These are phyloP conservation scores for Phallus indusiatus DNA, from an alignment of 768 basidiomycete species.

Conservation along the genomic window DNA sequence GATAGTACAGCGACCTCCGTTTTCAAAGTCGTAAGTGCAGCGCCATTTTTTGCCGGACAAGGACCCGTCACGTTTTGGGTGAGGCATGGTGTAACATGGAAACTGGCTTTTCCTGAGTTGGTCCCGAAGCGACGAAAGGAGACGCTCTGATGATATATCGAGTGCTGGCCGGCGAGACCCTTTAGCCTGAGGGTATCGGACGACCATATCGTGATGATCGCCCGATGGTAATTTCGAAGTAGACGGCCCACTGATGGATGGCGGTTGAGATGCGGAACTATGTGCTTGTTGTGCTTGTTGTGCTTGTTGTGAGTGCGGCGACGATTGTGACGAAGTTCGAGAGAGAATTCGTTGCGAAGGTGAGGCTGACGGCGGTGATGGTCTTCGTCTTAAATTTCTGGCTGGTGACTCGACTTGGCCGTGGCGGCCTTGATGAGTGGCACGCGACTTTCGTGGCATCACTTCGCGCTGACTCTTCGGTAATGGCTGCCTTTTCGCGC, in stretches of 20 bases:
- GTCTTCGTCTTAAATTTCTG: background rate
- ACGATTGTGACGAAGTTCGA: too few species aligned
- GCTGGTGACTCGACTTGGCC: background rate
- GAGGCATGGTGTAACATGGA: background rate
- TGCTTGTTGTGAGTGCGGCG: too few species aligned
- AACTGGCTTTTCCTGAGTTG: background rate
- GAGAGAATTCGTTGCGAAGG: background rate
- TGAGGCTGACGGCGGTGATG: background rate
- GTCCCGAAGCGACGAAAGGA: background rate
- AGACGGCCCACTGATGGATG: too few species aligned
- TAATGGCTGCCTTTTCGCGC: background rate
- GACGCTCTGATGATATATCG: background rate
- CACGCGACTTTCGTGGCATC: background rate
- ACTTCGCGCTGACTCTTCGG: background rate
- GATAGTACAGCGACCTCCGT: background rate
- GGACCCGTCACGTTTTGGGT: background rate
- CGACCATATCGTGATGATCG: background rate
- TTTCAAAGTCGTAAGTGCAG: background rate
- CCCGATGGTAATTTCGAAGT: too few species aligned
- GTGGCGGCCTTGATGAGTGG: background rate
- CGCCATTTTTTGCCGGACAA: background rate
- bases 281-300: background rate
- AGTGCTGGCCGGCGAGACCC: background rate
- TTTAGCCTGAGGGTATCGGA: background rate
- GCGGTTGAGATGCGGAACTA: too few species aligned